These are phyloP conservation scores for Magnusiomyces paraingens DNA, from an alignment of 1,139 yeast species.

Conservation along the genomic window DNA sequence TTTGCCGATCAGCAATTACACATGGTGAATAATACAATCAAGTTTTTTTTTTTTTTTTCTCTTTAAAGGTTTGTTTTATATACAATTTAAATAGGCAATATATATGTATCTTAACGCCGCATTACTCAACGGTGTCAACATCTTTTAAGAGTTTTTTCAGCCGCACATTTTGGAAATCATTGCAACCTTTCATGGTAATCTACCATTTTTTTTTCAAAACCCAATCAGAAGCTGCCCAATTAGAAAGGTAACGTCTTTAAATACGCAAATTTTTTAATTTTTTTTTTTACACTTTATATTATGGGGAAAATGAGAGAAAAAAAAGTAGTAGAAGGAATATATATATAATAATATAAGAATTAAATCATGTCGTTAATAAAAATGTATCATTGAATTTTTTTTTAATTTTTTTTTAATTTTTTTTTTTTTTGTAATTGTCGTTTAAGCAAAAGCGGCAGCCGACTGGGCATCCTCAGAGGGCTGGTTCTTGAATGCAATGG, in stretches of 20 bases:
- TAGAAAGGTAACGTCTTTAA: too few relatives aligned
- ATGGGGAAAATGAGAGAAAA: background rate
- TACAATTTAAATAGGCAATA: too few relatives aligned
- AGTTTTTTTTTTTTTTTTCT: too few relatives aligned
- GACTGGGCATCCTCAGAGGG: constrained; percentile 12
- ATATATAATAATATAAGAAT: background rate
- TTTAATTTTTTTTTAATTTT: background rate
- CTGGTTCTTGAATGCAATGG: constrained; percentile 31
- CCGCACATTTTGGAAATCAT: background rate
- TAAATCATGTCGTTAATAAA: background rate
- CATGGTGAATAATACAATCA: background rate
- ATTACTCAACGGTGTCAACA: background rate
- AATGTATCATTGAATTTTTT: background rate
- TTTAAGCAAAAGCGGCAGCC: constrained; percentile 18
- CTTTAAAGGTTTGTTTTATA: too few relatives aligned
- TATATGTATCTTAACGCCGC: too few relatives aligned
- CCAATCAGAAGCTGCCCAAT: background rate
- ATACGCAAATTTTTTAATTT: too few relatives aligned
- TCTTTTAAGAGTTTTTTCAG: background rate
- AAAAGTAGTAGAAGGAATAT: background rate
- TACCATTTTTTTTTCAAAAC: background rate
- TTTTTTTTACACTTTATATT: background rate
- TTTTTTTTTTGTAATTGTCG: background rate
- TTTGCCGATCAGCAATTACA: background rate
- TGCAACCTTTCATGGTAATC: background rate